Evolutionary conservation across 2,329 filamentous ascomycete genomes (phyloP), one percentile per base, ranked within the genome.

Genomic region (Anisogramma anomala): DNA sequence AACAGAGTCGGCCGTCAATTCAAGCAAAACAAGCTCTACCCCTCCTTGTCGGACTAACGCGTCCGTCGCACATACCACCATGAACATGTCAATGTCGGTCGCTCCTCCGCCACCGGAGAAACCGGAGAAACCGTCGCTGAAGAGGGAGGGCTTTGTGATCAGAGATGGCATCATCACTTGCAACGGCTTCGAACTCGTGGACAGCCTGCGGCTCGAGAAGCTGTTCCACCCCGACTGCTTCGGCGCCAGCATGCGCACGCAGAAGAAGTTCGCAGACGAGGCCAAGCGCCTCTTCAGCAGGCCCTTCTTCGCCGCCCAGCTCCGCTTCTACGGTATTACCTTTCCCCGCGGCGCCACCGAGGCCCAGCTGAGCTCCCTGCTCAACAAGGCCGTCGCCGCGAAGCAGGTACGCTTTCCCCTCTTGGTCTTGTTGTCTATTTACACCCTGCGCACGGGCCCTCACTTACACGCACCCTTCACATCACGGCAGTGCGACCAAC

Each of bases 141-240:
- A 36, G 53, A 17, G 27, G 13, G 14, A 32, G 18, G 37, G 37
- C 19, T 36, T 32, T 8, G 25, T 10, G 7, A 34, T 28, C 25
- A 10, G 13, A 17, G 26, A 27, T 13, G 35, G 19, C 14, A 23
- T 39, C 14, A 13, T 39, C 26, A 39, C 11, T 8, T 31, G 22
- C 36, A 31, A 19, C 9, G 26, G 19, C 15, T 20, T 25, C 13
- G 25, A 9, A 17, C 14, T 4, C 10, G 31, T 35, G 30, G 26
- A 33, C 14, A 36, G 31, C 8, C 11, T 18, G 10, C 38, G 33
- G 46, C 19, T 3, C 11, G 6, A 30, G 23, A 36, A 17, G n/a
- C 11, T 20, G 14, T 45, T 40, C 46, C 27, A 48, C 39, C 11
- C 41, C 39, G 31, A 45, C 9, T 18, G 25, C 8, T 5, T 19